Conservation (phyloP, 805 yeast species). For the Zygotorulaspora chibaensis region DNA sequence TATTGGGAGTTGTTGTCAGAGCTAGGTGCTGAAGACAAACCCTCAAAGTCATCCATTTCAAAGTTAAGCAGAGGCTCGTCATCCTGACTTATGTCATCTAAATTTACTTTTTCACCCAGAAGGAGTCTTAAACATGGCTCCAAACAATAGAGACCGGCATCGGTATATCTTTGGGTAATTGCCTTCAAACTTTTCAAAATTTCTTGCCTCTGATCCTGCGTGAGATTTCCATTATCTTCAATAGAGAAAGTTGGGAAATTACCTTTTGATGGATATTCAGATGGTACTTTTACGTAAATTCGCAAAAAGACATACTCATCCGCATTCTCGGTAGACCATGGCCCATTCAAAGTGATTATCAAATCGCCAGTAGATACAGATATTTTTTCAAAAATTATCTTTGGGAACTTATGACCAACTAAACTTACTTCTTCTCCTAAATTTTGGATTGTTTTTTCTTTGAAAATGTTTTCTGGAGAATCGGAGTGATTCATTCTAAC, state of each 20-base stretch:
- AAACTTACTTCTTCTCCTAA: constrained; percentile 88
- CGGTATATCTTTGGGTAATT: constrained; percentile 54
- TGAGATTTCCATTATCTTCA: constrained; percentile 75
- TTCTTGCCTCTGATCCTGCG: constrained; percentile 44
- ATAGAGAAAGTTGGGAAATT: constrained; percentile 52
- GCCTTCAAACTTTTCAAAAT: constrained; percentile 50
- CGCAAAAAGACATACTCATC: constrained; percentile 58
- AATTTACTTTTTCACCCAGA: constrained; percentile 70
- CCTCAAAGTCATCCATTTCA: constrained; percentile 34
- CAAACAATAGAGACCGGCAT: constrained; percentile 60
- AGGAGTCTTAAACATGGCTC: constrained; percentile 75
- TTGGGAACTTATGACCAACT: constrained; percentile 86
- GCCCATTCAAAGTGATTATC: constrained; percentile 74
- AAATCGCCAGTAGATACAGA: constrained; percentile 82
- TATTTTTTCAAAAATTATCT: constrained; percentile 77
- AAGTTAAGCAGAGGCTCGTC: constrained; percentile 36
- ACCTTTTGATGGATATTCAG: constrained; percentile 59
- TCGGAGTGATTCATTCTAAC: constrained; percentile 53
- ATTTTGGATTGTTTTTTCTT: constrained; percentile 47
- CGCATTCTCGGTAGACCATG: constrained; percentile 49
- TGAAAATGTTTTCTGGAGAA: constrained; percentile 37
- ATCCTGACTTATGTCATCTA: constrained; percentile 38
- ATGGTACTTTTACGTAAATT: constrained; percentile 66
- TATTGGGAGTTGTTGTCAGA: constrained; percentile 37
- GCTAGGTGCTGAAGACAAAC: constrained; percentile 31